A percentile compares a stretch with the other conserved stretches of the same genome.
Conservation (phyloP, 352 stramenopile genomes). For the Pythium pyrilobum region DNA sequence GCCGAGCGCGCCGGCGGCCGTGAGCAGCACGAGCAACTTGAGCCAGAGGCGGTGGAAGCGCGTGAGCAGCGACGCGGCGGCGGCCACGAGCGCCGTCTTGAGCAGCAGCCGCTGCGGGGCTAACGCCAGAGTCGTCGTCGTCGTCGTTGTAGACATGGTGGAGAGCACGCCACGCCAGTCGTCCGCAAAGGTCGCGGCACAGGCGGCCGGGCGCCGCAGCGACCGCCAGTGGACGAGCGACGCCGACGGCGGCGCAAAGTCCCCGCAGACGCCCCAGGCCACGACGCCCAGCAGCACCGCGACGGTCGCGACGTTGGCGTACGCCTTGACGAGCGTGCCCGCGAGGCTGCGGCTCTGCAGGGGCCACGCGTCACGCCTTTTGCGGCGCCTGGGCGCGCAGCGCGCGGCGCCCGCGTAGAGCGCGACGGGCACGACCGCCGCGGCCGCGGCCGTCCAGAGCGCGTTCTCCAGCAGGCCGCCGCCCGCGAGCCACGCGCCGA, state of each 20-base stretch:
- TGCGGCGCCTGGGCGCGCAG: not conserved
- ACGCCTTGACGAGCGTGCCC: constrained; percentile 18
- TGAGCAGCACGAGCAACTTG: constrained; percentile 51
- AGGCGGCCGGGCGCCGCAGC: constrained; percentile 7
- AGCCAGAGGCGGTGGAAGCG: constrained; percentile 58
- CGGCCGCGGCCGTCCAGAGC: constrained; percentile 42
- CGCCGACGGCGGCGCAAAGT: not conserved
- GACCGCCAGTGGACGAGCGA: constrained; percentile 8
- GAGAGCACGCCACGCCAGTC: constrained; percentile 5
- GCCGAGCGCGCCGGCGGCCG: constrained; percentile 18
- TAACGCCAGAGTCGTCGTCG: no score
- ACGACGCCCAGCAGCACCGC: constrained; percentile 4
- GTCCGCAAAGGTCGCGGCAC: not conserved
- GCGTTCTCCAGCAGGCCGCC: constrained; percentile 39
- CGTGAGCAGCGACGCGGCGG: constrained; percentile 19
- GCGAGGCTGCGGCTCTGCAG: constrained; percentile 16
- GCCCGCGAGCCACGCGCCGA: constrained; percentile 11
- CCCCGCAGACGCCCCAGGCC: constrained; percentile 3
- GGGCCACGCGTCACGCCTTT: constrained; percentile 7
- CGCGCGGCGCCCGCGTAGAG: constrained; percentile 28
- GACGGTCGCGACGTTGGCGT: constrained; percentile 17
- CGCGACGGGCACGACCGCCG: constrained; percentile 35
- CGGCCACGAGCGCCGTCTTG: constrained; percentile 1
- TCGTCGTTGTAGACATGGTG: no score
- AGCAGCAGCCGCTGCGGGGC: constrained; percentile 3